Percentiles rank a stretch among this genome's conserved stretches.
These are phyloP conservation scores for Venturia nashicola DNA, from an alignment of 2,329 filamentous ascomycete species.

Conservation along the genomic window DNA sequence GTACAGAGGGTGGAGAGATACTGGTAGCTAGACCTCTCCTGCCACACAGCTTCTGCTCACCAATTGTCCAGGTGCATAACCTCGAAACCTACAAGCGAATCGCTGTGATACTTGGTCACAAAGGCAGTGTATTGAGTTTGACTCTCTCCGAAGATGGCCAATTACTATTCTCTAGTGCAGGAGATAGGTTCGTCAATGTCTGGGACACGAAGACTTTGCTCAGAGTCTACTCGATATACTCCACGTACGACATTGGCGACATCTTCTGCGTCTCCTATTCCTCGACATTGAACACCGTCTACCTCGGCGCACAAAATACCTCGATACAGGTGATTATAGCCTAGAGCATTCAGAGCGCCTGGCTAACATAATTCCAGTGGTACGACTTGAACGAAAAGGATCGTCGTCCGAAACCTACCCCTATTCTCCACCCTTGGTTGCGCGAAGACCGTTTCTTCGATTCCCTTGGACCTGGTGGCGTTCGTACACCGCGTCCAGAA, in stretches of 20 bases:
- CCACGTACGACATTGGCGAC: conserved; percentile 86
- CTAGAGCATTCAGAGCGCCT: conserved; percentile 10
- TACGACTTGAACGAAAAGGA: conserved; percentile 57
- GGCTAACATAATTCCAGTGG: conserved; percentile 44
- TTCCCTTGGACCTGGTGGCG: conserved; percentile 72
- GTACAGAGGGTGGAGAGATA: conserved; percentile 88
- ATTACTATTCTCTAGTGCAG: conserved; percentile 82
- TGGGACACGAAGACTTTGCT: conserved; percentile 72
- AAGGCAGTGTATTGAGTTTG: conserved; percentile 78
- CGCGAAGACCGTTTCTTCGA: conserved; percentile 87
- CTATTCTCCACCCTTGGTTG: conserved; percentile 58
- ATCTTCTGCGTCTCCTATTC: conserved; percentile 94
- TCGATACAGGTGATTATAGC: conserved; percentile 56
- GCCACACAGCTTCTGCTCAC: conserved; percentile 12
- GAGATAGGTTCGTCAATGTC: conserved; percentile 83
- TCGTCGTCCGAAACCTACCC: conserved; percentile 46
- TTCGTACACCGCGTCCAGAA: conserved; percentile 60
- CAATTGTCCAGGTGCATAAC: conserved; percentile 53
- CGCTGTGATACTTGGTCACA: conserved; percentile 72
- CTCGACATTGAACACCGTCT: conserved; percentile 63
- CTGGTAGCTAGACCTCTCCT: conserved; percentile 37
- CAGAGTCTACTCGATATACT: conserved; percentile 80
- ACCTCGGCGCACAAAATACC: conserved; percentile 87
- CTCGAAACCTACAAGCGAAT: conserved; percentile 76
- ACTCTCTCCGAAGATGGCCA: conserved; percentile 63